These are phyloP conservation scores for Adansonia gregorii DNA, from an alignment of 441 rosid species.

Conservation along the genomic window DNA sequence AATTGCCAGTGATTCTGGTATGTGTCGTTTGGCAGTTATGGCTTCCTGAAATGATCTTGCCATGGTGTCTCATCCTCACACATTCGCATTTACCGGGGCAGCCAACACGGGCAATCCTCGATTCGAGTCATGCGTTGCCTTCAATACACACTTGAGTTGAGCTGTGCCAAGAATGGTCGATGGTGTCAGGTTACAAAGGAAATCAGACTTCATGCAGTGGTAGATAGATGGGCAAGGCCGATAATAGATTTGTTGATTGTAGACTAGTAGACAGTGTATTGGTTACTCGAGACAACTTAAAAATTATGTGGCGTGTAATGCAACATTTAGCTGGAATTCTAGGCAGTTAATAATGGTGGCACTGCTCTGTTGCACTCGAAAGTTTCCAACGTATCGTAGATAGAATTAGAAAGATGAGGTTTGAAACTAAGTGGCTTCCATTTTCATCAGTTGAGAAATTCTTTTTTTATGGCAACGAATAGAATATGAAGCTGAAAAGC, in stretches of 20 bases:
- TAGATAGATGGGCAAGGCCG: constrained; percentile 1
- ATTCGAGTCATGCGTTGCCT: neutral
- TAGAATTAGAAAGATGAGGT: neutral
- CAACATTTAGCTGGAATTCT: neutral
- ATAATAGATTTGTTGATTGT: neutral
- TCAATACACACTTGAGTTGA: neutral
- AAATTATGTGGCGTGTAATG: neutral
- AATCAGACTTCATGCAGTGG: neutral
- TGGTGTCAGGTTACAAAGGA: neutral
- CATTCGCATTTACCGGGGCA: neutral
- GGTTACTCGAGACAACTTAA: neutral
- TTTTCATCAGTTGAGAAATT: neutral
- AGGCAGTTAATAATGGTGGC: constrained; percentile 9
- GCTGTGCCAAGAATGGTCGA: neutral
- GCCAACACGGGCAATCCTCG: neutral
- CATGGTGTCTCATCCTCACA: neutral
- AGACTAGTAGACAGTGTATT: neutral
- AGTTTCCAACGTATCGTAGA: neutral
- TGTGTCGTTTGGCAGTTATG: constrained; percentile 46
- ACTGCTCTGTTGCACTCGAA: neutral
- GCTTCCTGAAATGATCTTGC: constrained; percentile 41
- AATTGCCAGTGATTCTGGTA: constrained; percentile 36
- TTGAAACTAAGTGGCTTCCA: neutral
- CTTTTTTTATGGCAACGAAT: neutral
- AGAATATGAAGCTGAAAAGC: neutral